phyloP scores from a whole-genome alignment of 139 green algal species.

The Chlamydomonas urium region DNA sequence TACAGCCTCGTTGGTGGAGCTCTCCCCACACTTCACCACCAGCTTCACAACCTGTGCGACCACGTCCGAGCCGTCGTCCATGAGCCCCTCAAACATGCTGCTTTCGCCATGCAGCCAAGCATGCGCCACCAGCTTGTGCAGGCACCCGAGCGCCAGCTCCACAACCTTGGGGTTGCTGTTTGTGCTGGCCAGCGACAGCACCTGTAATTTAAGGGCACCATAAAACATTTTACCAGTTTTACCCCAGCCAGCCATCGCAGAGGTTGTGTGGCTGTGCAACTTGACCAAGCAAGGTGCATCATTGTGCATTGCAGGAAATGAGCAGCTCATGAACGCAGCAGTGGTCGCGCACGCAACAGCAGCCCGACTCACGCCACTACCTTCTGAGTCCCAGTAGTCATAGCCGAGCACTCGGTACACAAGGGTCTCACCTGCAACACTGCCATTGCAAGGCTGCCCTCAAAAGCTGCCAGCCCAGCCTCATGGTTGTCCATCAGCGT shows the following conservation, averaged over 20 bases:
- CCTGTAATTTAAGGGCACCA: no score
- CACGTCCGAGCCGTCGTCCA: conserved; percentile 32
- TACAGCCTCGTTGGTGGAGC: conserved; percentile 41
- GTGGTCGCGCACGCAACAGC: conserved; percentile 51
- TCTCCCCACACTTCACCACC: conserved; percentile 69
- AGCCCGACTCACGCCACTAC: no score
- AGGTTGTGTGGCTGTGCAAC: no score
- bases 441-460: conserved; percentile 30
- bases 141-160: conserved; percentile 72
- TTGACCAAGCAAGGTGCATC: no score
- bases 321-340: no score
- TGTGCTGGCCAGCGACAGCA: no score
- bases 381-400: no score
- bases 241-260: no score
- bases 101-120: conserved; percentile 77
- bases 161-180: conserved; percentile 43
- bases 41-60: conserved; percentile 53
- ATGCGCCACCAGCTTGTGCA: conserved; percentile 89
- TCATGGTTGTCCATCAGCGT: conserved; percentile 41
- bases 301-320: no score
- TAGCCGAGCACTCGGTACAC: no score
- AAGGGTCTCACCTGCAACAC: no score
- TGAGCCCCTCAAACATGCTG: conserved; percentile 22
- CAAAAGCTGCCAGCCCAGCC: conserved; percentile 19
- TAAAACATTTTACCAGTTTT: no score